A percentile compares a stretch with the other conserved stretches of the same genome.
Evolutionary conservation across 2,329 filamentous ascomycete genomes (phyloP).

Genomic region (Fusarium anthophilum): DNA sequence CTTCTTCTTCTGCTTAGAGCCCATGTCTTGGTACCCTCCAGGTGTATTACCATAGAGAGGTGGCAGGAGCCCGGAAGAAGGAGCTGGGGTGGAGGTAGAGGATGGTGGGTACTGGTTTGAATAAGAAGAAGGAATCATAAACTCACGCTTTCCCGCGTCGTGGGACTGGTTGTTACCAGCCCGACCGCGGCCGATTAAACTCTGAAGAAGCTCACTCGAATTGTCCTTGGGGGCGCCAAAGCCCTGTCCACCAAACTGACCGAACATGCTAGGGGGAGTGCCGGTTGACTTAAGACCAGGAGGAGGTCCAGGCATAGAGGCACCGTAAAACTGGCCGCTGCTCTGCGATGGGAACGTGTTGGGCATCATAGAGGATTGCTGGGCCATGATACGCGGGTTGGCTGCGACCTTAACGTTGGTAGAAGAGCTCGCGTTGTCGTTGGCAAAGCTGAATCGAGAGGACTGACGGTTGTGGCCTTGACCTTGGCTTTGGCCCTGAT

Average conservation of each 20-base stretch:
- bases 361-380: conserved; percentile 89
- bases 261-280: conserved; percentile 94
- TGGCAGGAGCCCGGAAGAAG: conserved; percentile 89
- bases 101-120: conserved; percentile 86
- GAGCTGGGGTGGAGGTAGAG: conserved; percentile 83
- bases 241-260: conserved; percentile 81
- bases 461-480: conserved; percentile 82
- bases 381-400: conserved; percentile 82
- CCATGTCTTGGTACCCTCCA: conserved; percentile 89
- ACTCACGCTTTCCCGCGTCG: conserved; percentile 98
- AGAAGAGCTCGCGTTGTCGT: conserved; percentile 67
- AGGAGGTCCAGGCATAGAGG: conserved; percentile 89
- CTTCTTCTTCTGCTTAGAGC: conserved; percentile 99
- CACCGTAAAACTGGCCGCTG: conserved; percentile 79
- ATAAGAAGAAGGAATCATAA: conserved; percentile 91
- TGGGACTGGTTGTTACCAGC: conserved; percentile 75
- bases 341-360: conserved; percentile 67
- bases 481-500: conserved; percentile 52
- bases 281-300: conserved; percentile 95
- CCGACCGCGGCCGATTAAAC: conserved; percentile 78
- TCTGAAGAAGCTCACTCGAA: conserved; percentile 74
- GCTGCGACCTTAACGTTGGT: conserved; percentile 77
- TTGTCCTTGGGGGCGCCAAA: conserved; percentile 78
- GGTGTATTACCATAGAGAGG: conserved; percentile 89
- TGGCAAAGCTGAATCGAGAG: conserved; percentile 88